phyloP scores from a whole-genome alignment of 306 rosid genomes.

The Notholithocarpus densiflorus region DNA sequence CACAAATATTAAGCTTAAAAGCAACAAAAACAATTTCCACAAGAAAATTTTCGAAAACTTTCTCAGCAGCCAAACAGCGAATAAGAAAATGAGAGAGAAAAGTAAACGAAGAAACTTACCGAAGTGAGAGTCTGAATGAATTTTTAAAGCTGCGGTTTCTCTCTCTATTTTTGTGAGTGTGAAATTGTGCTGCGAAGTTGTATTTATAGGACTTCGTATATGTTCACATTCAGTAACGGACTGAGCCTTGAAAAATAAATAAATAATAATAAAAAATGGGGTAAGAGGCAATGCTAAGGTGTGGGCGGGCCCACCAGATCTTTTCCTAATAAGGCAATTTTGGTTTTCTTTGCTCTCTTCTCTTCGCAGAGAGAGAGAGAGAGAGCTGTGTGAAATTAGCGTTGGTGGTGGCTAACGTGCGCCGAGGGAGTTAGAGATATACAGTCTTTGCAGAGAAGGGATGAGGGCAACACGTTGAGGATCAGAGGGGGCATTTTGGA shows the following conservation, averaged over 20 bases:
- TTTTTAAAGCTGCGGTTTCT: not conserved
- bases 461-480: not conserved
- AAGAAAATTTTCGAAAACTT: not conserved
- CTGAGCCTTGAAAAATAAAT: not conserved
- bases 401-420: too few species aligned
- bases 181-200: not conserved
- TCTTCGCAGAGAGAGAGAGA: too few species aligned
- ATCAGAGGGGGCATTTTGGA: not conserved
- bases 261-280: not conserved
- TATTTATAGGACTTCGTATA: not conserved
- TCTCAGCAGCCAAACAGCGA: not conserved
- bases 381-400: too few species aligned
- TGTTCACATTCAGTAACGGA: not conserved
- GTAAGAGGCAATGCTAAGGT: not conserved
- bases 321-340: not conserved
- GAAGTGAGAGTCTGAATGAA: conserved; percentile 3
- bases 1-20: too few species aligned
- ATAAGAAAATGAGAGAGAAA: not conserved
- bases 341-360: too few species aligned
- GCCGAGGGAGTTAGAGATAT: too few species aligned
- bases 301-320: conserved; percentile 34
- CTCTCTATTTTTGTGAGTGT: not conserved
- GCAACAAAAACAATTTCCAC: not conserved
- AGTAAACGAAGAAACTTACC: conserved; percentile 15
- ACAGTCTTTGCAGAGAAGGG: too few species aligned